phyloP scores from a whole-genome alignment of 495 filamentous ascomycete species.

The Aspergillus avenaceus region DNA sequence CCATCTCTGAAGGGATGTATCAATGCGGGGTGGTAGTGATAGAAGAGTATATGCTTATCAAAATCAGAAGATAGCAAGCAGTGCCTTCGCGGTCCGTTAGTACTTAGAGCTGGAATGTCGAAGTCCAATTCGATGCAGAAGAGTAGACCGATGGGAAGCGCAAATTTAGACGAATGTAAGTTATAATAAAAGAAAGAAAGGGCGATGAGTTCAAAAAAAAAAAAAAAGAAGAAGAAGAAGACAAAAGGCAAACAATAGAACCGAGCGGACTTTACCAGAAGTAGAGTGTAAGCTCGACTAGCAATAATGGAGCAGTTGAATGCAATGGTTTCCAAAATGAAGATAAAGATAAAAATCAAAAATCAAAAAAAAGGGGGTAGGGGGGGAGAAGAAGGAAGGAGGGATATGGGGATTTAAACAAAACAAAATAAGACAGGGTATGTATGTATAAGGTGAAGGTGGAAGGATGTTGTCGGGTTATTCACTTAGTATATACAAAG shows the following conservation, averaged over 20 bases:
- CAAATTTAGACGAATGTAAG: no score
- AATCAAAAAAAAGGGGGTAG: not conserved
- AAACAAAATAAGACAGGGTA: conserved; percentile 5
- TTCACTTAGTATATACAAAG: not conserved
- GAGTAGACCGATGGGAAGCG: not conserved
- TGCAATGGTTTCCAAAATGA: not conserved
- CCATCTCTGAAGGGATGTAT: conserved; percentile 2
- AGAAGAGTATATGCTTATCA: no score
- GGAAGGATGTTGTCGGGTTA: not conserved
- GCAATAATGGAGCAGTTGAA: not conserved
- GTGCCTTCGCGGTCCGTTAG: not conserved
- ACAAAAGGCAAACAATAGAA: no score
- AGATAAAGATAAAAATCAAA: not conserved
- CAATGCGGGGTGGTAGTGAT: not conserved
- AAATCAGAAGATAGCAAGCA: not conserved
- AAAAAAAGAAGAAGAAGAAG: no score
- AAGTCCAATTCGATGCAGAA: not conserved
- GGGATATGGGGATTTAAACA: conserved; percentile 1
- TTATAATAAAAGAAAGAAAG: not conserved
- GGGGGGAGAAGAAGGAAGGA: conserved; percentile 5
- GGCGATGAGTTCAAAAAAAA: not conserved
- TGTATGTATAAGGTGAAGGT: conserved; percentile 1
- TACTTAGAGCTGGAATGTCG: not conserved
- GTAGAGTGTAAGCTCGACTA: no score
- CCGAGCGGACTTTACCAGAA: no score